Percentiles rank a stretch among this genome's conserved stretches.
These are phyloP conservation scores for Haberlea rhodopensis DNA, from an alignment of 257 asterid species.

Conservation along the genomic window DNA sequence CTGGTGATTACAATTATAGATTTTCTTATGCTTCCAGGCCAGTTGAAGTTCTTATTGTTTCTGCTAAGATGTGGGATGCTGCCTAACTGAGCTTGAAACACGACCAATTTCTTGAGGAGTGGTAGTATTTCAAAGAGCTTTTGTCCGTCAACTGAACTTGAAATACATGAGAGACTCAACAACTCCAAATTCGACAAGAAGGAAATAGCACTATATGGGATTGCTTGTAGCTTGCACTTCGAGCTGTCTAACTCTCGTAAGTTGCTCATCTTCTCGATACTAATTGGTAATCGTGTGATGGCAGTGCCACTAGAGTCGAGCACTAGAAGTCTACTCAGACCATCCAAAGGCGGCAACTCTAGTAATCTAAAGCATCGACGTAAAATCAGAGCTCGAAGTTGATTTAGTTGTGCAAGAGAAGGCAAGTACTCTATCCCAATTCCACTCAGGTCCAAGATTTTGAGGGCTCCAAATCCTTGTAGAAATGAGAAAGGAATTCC, in stretches of 20 bases:
- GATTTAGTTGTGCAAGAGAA: slow-evolving; percentile 10
- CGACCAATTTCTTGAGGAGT: not conserved
- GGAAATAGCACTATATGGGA: not conserved
- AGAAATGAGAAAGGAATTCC: slow-evolving; percentile 1
- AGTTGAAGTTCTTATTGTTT: too few relatives aligned
- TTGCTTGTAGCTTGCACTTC: not conserved
- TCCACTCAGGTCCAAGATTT: slow-evolving; percentile 21
- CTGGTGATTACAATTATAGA: not conserved
- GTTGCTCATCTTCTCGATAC: slow-evolving; percentile 20
- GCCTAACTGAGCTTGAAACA: not conserved
- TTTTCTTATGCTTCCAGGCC: too few relatives aligned
- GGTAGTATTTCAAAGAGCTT: slow-evolving; percentile 17
- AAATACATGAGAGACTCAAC: slow-evolving; percentile 2
- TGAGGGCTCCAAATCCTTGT: slow-evolving; percentile 12
- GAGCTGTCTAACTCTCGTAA: slow-evolving; percentile 15
- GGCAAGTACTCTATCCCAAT: slow-evolving; percentile 18
- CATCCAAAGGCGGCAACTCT: too few relatives aligned
- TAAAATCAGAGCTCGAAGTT: slow-evolving; percentile 25
- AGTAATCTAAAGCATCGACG: not conserved
- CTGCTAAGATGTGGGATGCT: not conserved
- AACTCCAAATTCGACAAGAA: slow-evolving; percentile 20
- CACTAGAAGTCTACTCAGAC: too few relatives aligned
- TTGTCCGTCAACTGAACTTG: not conserved
- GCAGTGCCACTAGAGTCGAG: slow-evolving; percentile 11
- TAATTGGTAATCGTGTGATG: slow-evolving; percentile 2